These are phyloP conservation scores for Persicaria tinctoria DNA, from an alignment of 148 eudicot species.

Conservation along the genomic window DNA sequence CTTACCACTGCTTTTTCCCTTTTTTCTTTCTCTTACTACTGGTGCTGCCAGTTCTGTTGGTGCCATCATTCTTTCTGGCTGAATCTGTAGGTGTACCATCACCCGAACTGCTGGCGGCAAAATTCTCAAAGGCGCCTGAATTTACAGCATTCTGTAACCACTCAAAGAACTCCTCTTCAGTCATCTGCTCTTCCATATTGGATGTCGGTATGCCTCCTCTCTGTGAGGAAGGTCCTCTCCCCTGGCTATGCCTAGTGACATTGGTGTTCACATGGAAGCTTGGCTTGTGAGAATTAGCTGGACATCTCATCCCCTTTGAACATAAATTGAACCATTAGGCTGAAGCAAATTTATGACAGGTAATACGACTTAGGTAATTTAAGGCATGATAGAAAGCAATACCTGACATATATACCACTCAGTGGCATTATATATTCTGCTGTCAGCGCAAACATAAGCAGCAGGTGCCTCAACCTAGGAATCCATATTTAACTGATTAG, in stretches of 20 bases:
- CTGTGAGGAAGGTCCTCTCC: conserved; percentile 53
- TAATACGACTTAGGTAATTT: background rate
- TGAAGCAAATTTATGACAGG: background rate
- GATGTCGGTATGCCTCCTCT: conserved; percentile 40
- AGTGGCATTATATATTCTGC: conserved; percentile 79
- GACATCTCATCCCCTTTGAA: conserved; percentile 84
- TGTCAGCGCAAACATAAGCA: conserved; percentile 88
- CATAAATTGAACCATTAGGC: background rate
- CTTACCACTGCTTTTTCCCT: conserved; percentile 66
- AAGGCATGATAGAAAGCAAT: conserved; percentile 8
- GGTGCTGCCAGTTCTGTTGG: conserved; percentile 25
- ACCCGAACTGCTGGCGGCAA: conserved; percentile 26
- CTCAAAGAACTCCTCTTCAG: conserved; percentile 81
- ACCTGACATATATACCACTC: conserved; percentile 99
- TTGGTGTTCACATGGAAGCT: conserved; percentile 89
- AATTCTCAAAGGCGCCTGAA: conserved; percentile 64
- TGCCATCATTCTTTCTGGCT: conserved; percentile 18
- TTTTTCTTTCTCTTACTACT: conserved; percentile 71
- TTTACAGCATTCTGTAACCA: conserved; percentile 82
- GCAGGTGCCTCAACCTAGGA: conserved; percentile 76
- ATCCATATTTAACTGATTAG: conserved; percentile 10
- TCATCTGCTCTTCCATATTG: conserved; percentile 65
- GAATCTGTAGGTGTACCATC: conserved; percentile 27
- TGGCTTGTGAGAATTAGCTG: conserved; percentile 84
- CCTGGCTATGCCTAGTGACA: conserved; percentile 42